Percentiles rank a stretch among this genome's conserved stretches.
Conservation (phyloP, 129 eudicot genomes). For the Lonicera japonica region DNA sequence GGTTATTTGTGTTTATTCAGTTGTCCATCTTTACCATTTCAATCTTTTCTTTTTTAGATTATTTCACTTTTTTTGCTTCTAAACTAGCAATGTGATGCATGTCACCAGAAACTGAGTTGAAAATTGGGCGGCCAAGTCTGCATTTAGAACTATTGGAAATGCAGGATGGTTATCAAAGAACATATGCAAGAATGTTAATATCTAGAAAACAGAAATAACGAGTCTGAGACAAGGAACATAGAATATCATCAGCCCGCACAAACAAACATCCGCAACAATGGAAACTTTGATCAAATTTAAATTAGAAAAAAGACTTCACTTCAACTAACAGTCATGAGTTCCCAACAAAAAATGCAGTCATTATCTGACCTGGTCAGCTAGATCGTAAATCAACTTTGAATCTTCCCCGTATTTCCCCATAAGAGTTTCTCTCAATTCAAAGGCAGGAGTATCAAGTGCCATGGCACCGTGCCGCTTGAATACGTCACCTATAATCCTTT, state of each 20-base stretch:
- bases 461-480: conserved; percentile 88
- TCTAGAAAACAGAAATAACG: too few relatives aligned
- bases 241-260: not conserved
- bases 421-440: conserved; percentile 87
- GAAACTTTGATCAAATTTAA: not conserved
- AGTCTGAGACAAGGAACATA: too few relatives aligned
- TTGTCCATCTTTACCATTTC: too few relatives aligned
- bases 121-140: too few relatives aligned
- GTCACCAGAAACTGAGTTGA: too few relatives aligned
- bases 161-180: too few relatives aligned
- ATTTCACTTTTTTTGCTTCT: too few relatives aligned
- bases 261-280: not conserved
- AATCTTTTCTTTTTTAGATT: too few relatives aligned
- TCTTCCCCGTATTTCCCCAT: conserved; percentile 97
- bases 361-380: conserved; percentile 77
- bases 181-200: too few relatives aligned
- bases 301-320: not conserved
- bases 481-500: conserved; percentile 47
- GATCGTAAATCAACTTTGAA: conserved; percentile 87
- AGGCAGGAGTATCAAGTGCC: conserved; percentile 91
- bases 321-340: not conserved
- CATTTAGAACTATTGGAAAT: too few relatives aligned
- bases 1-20: too few relatives aligned
- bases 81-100: too few relatives aligned
- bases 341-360: not conserved